phyloP scores from a whole-genome alignment of 1,284 basidiomycete species.

The Heterobasidion annosum region DNA sequence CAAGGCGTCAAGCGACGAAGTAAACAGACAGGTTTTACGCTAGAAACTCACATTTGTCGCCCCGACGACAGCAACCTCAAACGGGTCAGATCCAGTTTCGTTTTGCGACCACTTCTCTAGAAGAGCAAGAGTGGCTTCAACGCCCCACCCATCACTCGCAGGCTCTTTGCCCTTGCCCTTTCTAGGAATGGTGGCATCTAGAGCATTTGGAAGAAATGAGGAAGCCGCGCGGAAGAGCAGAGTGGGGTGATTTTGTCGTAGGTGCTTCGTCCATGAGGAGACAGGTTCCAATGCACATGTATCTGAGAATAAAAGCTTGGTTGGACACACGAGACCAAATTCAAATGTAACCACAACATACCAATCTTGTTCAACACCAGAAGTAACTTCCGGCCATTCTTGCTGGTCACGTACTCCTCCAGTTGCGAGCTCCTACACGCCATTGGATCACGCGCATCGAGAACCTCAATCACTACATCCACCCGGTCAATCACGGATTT shows the following conservation, averaged over 20 bases:
- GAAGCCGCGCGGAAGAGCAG: slow-evolving; percentile 77
- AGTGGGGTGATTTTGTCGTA: slow-evolving; percentile 65
- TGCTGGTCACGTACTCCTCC: slow-evolving; percentile 46
- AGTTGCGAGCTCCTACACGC: slow-evolving; percentile 58
- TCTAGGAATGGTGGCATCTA: slow-evolving; percentile 25
- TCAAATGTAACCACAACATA: slow-evolving; percentile 24
- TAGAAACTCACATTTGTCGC: slow-evolving; percentile 53
- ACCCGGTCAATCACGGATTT: slow-evolving; percentile 72
- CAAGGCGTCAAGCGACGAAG: too few species aligned
- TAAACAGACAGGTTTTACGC: neutral
- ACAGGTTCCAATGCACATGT: slow-evolving; percentile 79
- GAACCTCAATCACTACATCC: slow-evolving; percentile 78
- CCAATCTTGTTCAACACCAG: slow-evolving; percentile 86
- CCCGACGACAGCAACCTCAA: slow-evolving; percentile 69
- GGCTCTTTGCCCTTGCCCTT: slow-evolving; percentile 34
- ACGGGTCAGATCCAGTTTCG: slow-evolving; percentile 33
- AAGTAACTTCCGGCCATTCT: slow-evolving; percentile 45
- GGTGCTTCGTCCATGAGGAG: slow-evolving; percentile 63
- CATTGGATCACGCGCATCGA: slow-evolving; percentile 82
- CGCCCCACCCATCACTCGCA: slow-evolving; percentile 50
- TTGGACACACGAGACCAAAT: slow-evolving; percentile 2
- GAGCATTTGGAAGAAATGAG: slow-evolving; percentile 45
- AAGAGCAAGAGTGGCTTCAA: slow-evolving; percentile 35
- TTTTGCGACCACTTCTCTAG: slow-evolving; percentile 37
- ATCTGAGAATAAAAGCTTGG: slow-evolving; percentile 43